Percentiles rank a stretch among this genome's conserved stretches.
phyloP scores from a whole-genome alignment of 2,329 filamentous ascomycete genomes.

The Lecanicillium sp. region DNA sequence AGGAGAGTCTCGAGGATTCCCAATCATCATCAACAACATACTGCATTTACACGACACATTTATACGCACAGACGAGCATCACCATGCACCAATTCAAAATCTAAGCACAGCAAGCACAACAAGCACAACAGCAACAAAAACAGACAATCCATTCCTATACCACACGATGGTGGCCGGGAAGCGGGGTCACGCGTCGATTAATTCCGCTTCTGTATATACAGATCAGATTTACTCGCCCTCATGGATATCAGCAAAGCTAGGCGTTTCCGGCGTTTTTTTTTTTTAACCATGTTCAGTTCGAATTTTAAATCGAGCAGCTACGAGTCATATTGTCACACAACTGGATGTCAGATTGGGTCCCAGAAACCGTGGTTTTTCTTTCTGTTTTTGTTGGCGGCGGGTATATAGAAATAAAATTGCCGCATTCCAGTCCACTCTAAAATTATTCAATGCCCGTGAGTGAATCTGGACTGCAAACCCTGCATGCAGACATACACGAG shows the following conservation, averaged over 20 bases:
- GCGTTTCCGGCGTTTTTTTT: conserved; percentile 25
- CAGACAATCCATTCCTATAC: neutral
- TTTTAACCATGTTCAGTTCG: conserved; percentile 14
- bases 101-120: too few species aligned
- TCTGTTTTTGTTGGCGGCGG: conserved; percentile 3
- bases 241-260: conserved; percentile 13
- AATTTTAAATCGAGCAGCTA: conserved; percentile 12
- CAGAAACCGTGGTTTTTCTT: neutral
- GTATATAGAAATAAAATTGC: too few species aligned
- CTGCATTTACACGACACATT: conserved; percentile 2
- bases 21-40: neutral
- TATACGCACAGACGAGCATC: neutral
- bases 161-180: conserved; percentile 7
- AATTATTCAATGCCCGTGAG: neutral
- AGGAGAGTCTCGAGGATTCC: too few species aligned
- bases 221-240: neutral
- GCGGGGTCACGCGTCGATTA: conserved; percentile 10
- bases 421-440: too few species aligned
- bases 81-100: too few species aligned
- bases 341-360: conserved; percentile 5
- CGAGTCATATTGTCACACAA: conserved; percentile 11
- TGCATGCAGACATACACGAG: too few species aligned
- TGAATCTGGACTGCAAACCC: neutral
- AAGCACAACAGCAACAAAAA: neutral
- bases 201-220: conserved; percentile 13